Evolutionary conservation across 108 stramenopile species (phyloP), one percentile per base, ranked within the genome.

Genomic region (Discostella stelligeroides): DNA sequence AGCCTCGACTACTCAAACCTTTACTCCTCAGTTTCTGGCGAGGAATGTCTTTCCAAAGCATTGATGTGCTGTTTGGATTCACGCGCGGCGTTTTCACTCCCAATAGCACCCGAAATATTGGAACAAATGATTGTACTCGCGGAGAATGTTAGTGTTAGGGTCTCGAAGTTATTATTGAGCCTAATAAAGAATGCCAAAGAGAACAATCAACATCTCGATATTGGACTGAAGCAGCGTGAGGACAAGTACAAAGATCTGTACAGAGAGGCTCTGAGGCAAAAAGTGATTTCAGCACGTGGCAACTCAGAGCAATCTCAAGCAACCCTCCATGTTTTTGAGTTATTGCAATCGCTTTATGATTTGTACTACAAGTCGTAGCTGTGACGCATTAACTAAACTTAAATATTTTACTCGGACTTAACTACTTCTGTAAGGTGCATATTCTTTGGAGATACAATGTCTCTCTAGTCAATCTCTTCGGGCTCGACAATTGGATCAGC

Each of bases 1-100:
- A 89, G 88, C 57, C 60, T 94, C 29, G 93, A 94, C 68, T 69
- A 90, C 54, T 84, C 87, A 0, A 85, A 80, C 60, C 59, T 94
- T 48, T 94, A 91, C 50, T 80, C 92, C 11, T 78, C 87, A 3
- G 89, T 90, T 34, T 76, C 75, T n/a, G 86, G 86, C 11, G 82
- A 90, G 74, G 90, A 92, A 51, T 84, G 93, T 45, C 68, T 83
- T 7, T 37, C 53, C 7, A 84, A 90, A 60, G 90, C 93, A 0
- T 65, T 94, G 64, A 34, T 47, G 14, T 72, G 87, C 38, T 94
- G 89, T 63, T 60, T 94, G 61, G 93, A 94, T 70, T 84, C 88
- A 10, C 62, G 64, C 34, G 71, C 66, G 39, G 86, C 87, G 10
- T 92, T 94, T 68, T 82, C 60, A 23, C 24, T 50, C 23, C 58